These are phyloP conservation scores for Hypoxylon perforatum DNA, from an alignment of 495 filamentous ascomycete species.

Conservation along the genomic window DNA sequence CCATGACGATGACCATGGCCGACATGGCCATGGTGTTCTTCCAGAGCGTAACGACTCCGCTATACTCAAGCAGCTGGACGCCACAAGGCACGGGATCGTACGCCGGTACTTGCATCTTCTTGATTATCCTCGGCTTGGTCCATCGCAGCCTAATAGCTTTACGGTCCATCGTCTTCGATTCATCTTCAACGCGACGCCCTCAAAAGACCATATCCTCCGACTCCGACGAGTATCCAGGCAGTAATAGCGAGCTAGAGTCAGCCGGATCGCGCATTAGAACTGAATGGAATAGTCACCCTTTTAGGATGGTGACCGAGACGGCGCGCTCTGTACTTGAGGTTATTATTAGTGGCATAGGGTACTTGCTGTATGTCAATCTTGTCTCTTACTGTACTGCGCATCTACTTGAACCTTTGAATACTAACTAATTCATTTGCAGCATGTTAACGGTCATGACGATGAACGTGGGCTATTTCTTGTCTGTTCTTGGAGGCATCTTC, in stretches of 20 bases:
- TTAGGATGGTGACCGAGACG: constrained; percentile 37
- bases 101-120: constrained; percentile 80
- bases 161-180: constrained; percentile 25
- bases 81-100: constrained; percentile 72
- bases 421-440: constrained; percentile 56
- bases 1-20: constrained; percentile 38
- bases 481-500: constrained; percentile 78
- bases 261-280: constrained; percentile 20
- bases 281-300: constrained; percentile 33
- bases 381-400: background rate
- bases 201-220: constrained; percentile 19
- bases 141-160: constrained; percentile 72
- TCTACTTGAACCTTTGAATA: background rate
- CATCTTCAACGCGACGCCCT: constrained; percentile 15
- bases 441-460: constrained; percentile 94
- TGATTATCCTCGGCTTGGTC: constrained; percentile 73
- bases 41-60: constrained; percentile 66
- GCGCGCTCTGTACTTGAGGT: constrained; percentile 59
- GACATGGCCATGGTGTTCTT: constrained; percentile 63
- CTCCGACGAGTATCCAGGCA: constrained; percentile 33
- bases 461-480: constrained; percentile 88
- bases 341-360: constrained; percentile 73
- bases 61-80: constrained; percentile 74
- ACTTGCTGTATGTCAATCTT: constrained; percentile 73
- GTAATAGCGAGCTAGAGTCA: constrained; percentile 27